Conservation (phyloP, 164 flowering plant species). For the Tetrastigma voinierianum region DNA sequence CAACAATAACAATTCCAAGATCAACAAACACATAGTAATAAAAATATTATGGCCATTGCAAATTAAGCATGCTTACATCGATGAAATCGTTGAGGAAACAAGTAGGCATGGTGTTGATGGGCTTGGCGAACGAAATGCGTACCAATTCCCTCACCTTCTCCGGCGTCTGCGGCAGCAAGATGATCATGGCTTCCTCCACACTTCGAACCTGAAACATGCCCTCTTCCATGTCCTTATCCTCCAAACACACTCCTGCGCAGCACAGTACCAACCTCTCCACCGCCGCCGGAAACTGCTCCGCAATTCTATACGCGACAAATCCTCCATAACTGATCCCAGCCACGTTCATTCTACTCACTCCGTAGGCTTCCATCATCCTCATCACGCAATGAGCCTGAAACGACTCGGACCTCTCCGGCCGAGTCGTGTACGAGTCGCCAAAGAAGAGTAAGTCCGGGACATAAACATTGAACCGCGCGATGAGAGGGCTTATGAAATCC, state of each 20-base stretch:
- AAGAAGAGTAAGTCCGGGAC: slow-evolving; percentile 62
- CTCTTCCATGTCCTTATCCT: slow-evolving; percentile 34
- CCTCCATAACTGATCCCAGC: slow-evolving; percentile 65
- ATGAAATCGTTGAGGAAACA: slow-evolving; percentile 38
- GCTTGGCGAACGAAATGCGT: slow-evolving; percentile 22
- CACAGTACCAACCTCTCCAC: slow-evolving; percentile 43
- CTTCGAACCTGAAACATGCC: slow-evolving; percentile 32
- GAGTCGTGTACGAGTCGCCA: slow-evolving; percentile 49
- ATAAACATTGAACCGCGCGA: slow-evolving; percentile 42
- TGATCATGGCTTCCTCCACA: slow-evolving; percentile 29
- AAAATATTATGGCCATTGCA: neutral
- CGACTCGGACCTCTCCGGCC: slow-evolving; percentile 45
- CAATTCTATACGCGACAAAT: slow-evolving; percentile 58
- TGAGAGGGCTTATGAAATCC: slow-evolving; percentile 25
- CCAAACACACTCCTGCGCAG: slow-evolving; percentile 44
- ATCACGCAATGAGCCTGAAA: slow-evolving; percentile 56
- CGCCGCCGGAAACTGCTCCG: slow-evolving; percentile 44
- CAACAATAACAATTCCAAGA: neutral
- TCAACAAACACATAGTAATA: neutral
- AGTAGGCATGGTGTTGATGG: slow-evolving; percentile 22
- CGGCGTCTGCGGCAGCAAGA: slow-evolving; percentile 36
- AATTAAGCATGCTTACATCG: slow-evolving; percentile 21
- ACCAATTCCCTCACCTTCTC: slow-evolving; percentile 29
- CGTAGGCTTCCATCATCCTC: slow-evolving; percentile 32
- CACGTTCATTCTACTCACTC: slow-evolving; percentile 28